Conservation (phyloP, 2,329 filamentous ascomycete genomes). For the Scorias spongiosa region DNA sequence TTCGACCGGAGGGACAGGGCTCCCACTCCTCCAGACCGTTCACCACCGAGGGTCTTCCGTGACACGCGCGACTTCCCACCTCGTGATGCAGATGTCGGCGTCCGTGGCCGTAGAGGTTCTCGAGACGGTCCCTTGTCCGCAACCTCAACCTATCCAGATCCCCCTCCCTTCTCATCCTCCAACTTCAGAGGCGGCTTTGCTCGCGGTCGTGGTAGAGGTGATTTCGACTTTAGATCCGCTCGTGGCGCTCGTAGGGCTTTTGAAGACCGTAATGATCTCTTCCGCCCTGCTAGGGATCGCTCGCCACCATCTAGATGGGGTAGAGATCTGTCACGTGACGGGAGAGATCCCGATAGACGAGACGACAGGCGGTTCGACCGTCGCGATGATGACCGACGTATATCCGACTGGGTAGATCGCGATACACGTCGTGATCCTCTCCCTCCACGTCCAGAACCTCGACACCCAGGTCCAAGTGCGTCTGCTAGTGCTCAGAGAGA, state of each 20-base stretch:
- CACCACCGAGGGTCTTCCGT: conserved; percentile 42
- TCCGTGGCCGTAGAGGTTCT: conserved; percentile 49
- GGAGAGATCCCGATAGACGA: conserved; percentile 23
- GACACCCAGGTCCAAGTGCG: conserved; percentile 6
- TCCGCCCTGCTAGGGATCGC: conserved; percentile 41
- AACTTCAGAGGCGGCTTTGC: conserved; percentile 19
- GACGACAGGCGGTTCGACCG: conserved; percentile 30
- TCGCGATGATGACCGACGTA: conserved; percentile 26
- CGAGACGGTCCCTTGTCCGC: conserved; percentile 60
- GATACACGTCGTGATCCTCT: conserved; percentile 17
- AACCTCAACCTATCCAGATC: conserved; percentile 55
- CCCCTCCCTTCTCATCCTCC: conserved; percentile 40
- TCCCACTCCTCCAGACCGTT: conserved; percentile 47
- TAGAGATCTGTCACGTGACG: conserved; percentile 27
- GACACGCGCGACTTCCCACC: conserved; percentile 48
- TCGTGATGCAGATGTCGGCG: conserved; percentile 48
- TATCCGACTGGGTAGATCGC: conserved; percentile 22
- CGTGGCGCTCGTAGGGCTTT: conserved; percentile 32
- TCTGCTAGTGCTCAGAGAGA: conserved; percentile 3
- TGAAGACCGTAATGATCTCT: conserved; percentile 38
- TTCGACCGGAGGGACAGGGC: conserved; percentile 43
- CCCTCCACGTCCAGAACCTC: conserved; percentile 15
- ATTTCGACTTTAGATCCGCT: conserved; percentile 34
- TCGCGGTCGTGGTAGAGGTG: conserved; percentile 38
- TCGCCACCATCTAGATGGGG: conserved; percentile 38